Evolutionary conservation across 805 yeast species (phyloP).

Genomic region (Saccharomycopsis malanga): DNA sequence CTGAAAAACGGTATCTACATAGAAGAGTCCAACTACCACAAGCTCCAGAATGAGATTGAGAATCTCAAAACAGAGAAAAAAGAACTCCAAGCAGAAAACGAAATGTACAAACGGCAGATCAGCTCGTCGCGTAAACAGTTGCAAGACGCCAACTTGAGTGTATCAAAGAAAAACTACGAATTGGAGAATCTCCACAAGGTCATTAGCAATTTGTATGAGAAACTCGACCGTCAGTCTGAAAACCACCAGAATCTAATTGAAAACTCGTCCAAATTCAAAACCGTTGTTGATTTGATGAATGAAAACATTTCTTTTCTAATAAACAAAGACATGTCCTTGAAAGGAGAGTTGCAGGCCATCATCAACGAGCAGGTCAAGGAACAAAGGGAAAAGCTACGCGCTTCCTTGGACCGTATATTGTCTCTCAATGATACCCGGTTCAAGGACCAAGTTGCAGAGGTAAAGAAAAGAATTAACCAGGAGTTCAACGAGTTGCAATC

Average conservation of each 20-base stretch:
- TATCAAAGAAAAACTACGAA: constrained; percentile 21
- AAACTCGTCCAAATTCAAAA: constrained; percentile 30
- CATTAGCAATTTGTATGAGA: constrained; percentile 27
- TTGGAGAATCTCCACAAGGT: constrained; percentile 24
- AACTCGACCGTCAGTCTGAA: constrained; percentile 28
- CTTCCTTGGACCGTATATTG: constrained; percentile 2
- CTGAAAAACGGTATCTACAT: constrained; percentile 59
- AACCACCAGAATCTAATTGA: constrained; percentile 29
- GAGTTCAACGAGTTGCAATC: constrained; percentile 13
- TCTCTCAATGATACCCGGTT: neutral
- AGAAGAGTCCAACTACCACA: constrained; percentile 53
- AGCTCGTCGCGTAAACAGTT: constrained; percentile 22
- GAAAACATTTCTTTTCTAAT: constrained; percentile 26
- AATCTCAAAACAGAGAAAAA: constrained; percentile 43
- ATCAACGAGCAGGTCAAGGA: constrained; percentile 16
- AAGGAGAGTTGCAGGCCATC: constrained; percentile 19
- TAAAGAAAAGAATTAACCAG: constrained; percentile 13
- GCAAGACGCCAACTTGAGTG: constrained; percentile 24
- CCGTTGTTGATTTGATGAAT: constrained; percentile 28
- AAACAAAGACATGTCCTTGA: constrained; percentile 24
- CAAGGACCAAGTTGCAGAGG: neutral
- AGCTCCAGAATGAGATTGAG: constrained; percentile 41
- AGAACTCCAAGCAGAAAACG: constrained; percentile 39
- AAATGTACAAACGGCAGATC: constrained; percentile 34
- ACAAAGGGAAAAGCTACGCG: constrained; percentile 9